Conservation (phyloP, 306 rosid genomes). For the Citrullus mucosospermus region DNA sequence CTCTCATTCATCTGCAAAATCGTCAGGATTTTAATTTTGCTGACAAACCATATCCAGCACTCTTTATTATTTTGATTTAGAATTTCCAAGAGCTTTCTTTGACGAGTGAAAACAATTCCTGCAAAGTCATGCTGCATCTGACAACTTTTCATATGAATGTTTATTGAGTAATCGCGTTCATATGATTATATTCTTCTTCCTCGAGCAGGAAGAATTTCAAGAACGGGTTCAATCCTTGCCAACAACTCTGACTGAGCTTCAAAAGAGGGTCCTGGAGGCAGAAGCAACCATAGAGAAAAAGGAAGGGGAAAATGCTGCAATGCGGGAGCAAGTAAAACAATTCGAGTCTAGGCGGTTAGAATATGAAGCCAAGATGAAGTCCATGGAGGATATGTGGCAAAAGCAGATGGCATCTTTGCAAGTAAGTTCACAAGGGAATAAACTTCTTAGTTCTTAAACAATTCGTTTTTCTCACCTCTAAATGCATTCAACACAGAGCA, state of each 20-base stretch:
- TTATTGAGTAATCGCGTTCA: not conserved
- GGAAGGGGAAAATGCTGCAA: conserved; percentile 72
- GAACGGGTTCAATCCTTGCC: conserved; percentile 34
- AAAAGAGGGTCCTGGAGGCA: conserved; percentile 52
- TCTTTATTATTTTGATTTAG: not conserved
- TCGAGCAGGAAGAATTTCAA: conserved; percentile 22
- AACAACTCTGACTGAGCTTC: conserved; percentile 53
- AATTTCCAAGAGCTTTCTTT: not conserved
- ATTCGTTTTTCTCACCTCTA: not conserved
- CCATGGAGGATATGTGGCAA: conserved; percentile 95
- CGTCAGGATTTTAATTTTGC: not conserved
- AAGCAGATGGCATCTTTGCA: conserved; percentile 92
- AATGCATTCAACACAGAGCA: not conserved
- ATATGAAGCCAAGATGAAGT: conserved; percentile 82
- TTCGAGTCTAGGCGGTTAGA: conserved; percentile 75
- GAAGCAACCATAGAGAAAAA: conserved; percentile 70
- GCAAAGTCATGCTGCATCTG: not conserved
- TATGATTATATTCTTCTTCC: not conserved
- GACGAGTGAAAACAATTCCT: not conserved
- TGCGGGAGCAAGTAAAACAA: conserved; percentile 64
- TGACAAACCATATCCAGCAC: not conserved
- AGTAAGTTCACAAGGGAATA: conserved; percentile 42
- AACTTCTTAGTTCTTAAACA: not conserved
- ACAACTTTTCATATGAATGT: not conserved
- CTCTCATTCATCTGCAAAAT: not conserved